A percentile compares a stretch with the other conserved stretches of the same genome.
phyloP scores from a whole-genome alignment of 2,329 filamentous ascomycete genomes.

The Microsporum canis region DNA sequence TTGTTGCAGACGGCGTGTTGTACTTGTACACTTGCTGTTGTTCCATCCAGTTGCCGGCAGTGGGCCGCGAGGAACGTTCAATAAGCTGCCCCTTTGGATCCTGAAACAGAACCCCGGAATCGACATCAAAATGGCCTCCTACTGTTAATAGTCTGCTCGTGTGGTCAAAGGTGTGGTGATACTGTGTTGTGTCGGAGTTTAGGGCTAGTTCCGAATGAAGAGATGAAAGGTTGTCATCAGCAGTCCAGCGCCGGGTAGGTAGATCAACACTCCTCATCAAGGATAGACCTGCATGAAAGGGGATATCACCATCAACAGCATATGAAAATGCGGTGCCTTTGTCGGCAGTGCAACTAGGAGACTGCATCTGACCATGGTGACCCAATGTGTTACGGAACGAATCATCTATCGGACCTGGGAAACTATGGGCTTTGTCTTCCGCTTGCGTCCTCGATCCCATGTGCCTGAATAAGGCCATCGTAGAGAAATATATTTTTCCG shows the following conservation, averaged over 20 bases:
- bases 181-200: background rate
- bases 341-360: slow-evolving; percentile 38
- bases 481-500: background rate
- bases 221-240: slow-evolving; percentile 27
- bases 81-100: slow-evolving; percentile 12
- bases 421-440: slow-evolving; percentile 13
- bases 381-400: slow-evolving; percentile 52
- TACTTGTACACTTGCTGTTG: slow-evolving; percentile 25
- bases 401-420: slow-evolving; percentile 36
- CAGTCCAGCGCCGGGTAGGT: slow-evolving; percentile 9
- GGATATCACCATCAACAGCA: slow-evolving; percentile 5
- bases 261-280: slow-evolving; percentile 10
- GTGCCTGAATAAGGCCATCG: slow-evolving; percentile 3
- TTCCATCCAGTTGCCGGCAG: slow-evolving; percentile 21
- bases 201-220: slow-evolving; percentile 12
- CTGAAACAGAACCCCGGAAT: slow-evolving; percentile 15
- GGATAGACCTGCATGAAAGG: slow-evolving; percentile 15
- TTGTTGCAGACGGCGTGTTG: slow-evolving; percentile 25
- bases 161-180: slow-evolving; percentile 11
- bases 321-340: slow-evolving; percentile 32
- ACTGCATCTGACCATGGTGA: slow-evolving; percentile 50
- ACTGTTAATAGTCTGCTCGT: slow-evolving; percentile 8
- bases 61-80: slow-evolving; percentile 25
- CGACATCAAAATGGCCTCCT: slow-evolving; percentile 9
- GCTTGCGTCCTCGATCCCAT: slow-evolving; percentile 13